Conservation (phyloP, 345 rosid species). For the Arabis hirsuta region DNA sequence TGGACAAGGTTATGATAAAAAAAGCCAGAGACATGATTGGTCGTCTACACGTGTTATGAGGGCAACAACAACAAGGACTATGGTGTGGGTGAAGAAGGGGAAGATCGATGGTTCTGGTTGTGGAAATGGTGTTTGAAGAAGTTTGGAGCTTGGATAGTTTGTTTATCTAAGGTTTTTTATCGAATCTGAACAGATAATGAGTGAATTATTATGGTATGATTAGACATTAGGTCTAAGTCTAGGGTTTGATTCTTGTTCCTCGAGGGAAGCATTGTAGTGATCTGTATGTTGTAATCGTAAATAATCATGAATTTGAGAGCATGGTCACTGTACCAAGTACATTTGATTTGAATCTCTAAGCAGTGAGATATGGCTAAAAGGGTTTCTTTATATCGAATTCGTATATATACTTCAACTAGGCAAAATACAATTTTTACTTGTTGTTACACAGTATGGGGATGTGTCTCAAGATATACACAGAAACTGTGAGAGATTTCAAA, state of each 20-base stretch:
- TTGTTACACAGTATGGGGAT: constrained; percentile 26
- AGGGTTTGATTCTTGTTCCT: constrained; percentile 17
- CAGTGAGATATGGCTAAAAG: background rate
- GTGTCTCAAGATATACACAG: constrained; percentile 37
- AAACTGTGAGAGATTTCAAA: background rate
- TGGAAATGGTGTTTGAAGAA: constrained; percentile 11
- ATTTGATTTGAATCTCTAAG: background rate
- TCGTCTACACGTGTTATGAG: constrained; percentile 4
- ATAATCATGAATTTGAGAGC: constrained; percentile 2
- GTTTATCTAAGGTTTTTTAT: background rate
- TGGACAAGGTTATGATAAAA: background rate
- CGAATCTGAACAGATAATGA: background rate
- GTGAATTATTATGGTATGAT: background rate
- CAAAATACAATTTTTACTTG: constrained; percentile 13
- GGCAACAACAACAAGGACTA: background rate
- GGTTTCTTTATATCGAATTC: background rate
- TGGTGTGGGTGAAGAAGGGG: constrained; percentile 35
- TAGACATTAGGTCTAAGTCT: constrained; percentile 5
- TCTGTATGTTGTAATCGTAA: constrained; percentile 20
- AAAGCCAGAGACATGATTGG: constrained; percentile 23
- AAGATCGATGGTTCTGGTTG: background rate
- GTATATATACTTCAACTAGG: constrained; percentile 34
- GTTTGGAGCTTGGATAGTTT: background rate
- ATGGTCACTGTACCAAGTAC: background rate
- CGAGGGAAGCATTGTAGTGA: background rate